A percentile compares a stretch with the other conserved stretches of the same genome.
Evolutionary conservation across 306 rosid genomes (phyloP).

Genomic region (Quercus agrifolia): DNA sequence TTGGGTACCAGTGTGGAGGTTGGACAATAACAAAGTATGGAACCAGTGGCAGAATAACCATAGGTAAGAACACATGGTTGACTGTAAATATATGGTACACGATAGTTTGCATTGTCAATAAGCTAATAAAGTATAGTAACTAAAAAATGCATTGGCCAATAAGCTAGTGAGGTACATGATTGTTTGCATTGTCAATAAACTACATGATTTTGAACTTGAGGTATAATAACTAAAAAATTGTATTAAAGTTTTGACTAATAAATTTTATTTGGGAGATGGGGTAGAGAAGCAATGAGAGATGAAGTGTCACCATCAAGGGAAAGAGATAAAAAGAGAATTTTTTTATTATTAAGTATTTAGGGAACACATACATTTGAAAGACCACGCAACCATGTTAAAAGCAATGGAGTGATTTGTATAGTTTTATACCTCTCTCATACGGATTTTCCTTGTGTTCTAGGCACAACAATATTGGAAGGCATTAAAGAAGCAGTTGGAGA

Average conservation of each 20-base stretch:
- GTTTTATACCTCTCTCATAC: background rate
- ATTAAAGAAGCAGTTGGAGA: constrained; percentile 58
- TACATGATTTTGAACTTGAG: background rate
- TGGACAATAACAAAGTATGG: constrained; percentile 78
- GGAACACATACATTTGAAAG: no score
- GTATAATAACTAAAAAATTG: no score
- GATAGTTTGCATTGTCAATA: background rate
- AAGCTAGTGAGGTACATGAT: no score
- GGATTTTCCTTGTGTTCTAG: constrained; percentile 28
- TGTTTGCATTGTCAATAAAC: background rate
- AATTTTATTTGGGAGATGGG: no score
- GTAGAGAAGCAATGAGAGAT: no score
- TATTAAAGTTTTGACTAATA: no score
- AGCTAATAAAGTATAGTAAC: background rate
- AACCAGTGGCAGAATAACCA: constrained; percentile 53
- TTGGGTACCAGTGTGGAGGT: constrained; percentile 88
- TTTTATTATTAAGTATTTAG: no score
- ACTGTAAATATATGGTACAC: background rate
- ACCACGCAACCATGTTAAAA: no score
- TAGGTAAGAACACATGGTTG: constrained; percentile 43
- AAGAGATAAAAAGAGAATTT: no score
- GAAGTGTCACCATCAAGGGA: no score
- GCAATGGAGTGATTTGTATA: background rate
- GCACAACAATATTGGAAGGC: constrained; percentile 79
- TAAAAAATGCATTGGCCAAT: no score